phyloP scores from a whole-genome alignment of 2,329 filamentous ascomycete species.

The Sphaerostilbella broomeana region DNA sequence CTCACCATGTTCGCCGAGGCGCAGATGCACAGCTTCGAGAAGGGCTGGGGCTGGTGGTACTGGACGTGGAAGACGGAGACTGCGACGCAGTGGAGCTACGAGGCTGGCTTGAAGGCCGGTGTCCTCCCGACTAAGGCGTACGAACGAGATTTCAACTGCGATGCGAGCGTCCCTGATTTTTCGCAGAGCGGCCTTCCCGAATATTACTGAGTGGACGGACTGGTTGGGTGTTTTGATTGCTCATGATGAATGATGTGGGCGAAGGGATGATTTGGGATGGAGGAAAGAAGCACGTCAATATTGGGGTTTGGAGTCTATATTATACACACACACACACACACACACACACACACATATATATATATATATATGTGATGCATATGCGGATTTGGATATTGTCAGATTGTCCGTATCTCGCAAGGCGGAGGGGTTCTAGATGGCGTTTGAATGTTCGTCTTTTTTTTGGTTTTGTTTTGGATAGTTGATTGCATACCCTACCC shows the following conservation, averaged over 20 bases:
- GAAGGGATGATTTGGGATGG: too few species aligned
- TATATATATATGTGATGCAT: too few species aligned
- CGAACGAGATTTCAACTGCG: conserved; percentile 63
- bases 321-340: too few species aligned
- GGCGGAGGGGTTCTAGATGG: too few species aligned
- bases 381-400: too few species aligned
- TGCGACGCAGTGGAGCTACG: conserved; percentile 87
- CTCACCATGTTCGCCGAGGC: conserved; percentile 86
- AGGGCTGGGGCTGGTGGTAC: conserved; percentile 96
- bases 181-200: conserved; percentile 39
- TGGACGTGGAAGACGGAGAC: conserved; percentile 96
- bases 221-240: not conserved
- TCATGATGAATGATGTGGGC: not conserved
- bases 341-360: too few species aligned
- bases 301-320: too few species aligned
- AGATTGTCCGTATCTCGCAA: too few species aligned
- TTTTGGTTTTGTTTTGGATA: too few species aligned
- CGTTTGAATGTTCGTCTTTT: too few species aligned
- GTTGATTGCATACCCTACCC: too few species aligned
- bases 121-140: conserved; percentile 74
- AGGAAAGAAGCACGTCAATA: too few species aligned
- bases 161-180: conserved; percentile 49
- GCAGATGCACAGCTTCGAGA: conserved; percentile 92
- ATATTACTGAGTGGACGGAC: conserved; percentile 13
- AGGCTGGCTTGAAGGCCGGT: conserved; percentile 67